Percentiles rank a stretch among this genome's conserved stretches.
These are phyloP conservation scores for Scedosporium dehoogii DNA, from an alignment of 2,329 filamentous ascomycete genomes.

Conservation along the genomic window DNA sequence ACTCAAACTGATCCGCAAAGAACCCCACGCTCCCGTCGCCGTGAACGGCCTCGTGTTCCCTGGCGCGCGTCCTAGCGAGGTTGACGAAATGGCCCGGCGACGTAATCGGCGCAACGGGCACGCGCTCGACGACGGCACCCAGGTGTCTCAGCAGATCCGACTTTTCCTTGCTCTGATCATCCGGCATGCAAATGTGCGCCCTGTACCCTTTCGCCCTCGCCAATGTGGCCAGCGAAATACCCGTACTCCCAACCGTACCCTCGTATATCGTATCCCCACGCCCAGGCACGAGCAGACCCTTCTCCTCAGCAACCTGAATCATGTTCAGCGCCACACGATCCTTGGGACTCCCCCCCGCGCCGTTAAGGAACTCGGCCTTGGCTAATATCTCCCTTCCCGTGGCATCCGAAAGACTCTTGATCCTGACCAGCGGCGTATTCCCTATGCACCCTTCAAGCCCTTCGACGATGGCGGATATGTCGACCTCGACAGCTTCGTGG, in stretches of 20 bases:
- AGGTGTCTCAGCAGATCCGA: conserved; percentile 80
- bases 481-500: conserved; percentile 30
- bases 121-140: conserved; percentile 84
- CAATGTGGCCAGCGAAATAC: conserved; percentile 85
- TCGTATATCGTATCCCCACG: conserved; percentile 94
- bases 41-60: conserved; percentile 53
- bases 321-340: conserved; percentile 89
- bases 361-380: conserved; percentile 95
- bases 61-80: conserved; percentile 66
- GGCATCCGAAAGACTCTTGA: conserved; percentile 74
- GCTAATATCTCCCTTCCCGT: conserved; percentile 85
- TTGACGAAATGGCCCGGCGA: conserved; percentile 93
- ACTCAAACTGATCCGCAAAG: conserved; percentile 96
- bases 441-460: conserved; percentile 91
- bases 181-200: conserved; percentile 95
- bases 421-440: conserved; percentile 79
- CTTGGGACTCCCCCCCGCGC: conserved; percentile 86
- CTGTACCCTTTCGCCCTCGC: conserved; percentile 82
- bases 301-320: conserved; percentile 71
- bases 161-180: conserved; percentile 84
- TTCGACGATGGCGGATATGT: conserved; percentile 39
- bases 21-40: conserved; percentile 63
- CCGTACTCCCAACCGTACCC: conserved; percentile 91
- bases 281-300: conserved; percentile 64
- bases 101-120: conserved; percentile 87